These are phyloP conservation scores for Sugiyamaella mastotermitis DNA, from an alignment of 805 yeast genomes.

Conservation along the genomic window DNA sequence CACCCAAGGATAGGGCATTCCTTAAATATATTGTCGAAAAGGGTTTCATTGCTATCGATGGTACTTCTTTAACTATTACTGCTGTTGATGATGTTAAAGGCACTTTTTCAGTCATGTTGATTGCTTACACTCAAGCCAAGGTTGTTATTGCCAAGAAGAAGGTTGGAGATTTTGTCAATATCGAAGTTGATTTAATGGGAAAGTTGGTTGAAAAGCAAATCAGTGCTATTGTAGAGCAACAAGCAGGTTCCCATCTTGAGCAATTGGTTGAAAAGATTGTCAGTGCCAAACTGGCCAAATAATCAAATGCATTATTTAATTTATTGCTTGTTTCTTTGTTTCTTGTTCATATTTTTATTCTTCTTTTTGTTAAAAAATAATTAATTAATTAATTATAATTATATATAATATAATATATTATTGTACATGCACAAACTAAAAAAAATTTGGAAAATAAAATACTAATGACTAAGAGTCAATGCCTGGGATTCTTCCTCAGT, in stretches of 20 bases:
- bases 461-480: no score
- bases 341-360: no score
- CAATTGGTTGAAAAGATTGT: constrained; percentile 44
- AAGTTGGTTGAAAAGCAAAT: constrained; percentile 88
- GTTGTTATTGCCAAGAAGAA: constrained; percentile 66
- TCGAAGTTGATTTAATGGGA: constrained; percentile 94
- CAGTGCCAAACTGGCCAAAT: constrained; percentile 35
- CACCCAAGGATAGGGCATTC: constrained; percentile 55
- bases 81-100: constrained; percentile 54
- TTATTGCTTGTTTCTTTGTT: not conserved
- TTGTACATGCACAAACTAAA: no score
- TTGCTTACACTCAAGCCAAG: constrained; percentile 79
- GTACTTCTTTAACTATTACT: constrained; percentile 86
- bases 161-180: constrained; percentile 64
- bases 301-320: not conserved
- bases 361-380: no score
- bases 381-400: no score
- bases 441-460: no score
- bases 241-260: constrained; percentile 44
- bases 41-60: constrained; percentile 91
- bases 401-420: no score
- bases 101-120: constrained; percentile 81
- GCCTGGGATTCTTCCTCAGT: no score
- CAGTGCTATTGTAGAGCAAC: constrained; percentile 45
- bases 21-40: constrained; percentile 80